Evolutionary conservation across 352 stramenopile species (phyloP).

Genomic region (Phytophthora pinifolia): DNA sequence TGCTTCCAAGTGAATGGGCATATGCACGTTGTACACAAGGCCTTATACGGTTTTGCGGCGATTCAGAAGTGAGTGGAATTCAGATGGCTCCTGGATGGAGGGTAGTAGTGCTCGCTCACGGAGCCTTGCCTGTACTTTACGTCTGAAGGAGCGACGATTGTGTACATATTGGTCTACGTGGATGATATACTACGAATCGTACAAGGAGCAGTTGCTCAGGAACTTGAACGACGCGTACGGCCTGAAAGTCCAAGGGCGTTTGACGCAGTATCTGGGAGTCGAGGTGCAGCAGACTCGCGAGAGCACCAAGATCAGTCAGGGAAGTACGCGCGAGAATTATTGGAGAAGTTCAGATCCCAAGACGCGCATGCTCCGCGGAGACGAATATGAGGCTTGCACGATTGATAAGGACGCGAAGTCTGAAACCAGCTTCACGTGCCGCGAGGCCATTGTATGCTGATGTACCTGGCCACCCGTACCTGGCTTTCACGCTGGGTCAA

Average conservation of each 20-base stretch:
- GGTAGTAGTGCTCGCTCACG: not conserved
- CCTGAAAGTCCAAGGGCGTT: not conserved
- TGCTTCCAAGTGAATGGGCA: not conserved
- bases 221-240: not conserved
- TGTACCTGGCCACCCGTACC: slow-evolving; percentile 7
- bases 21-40: not conserved
- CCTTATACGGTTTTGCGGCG: not conserved
- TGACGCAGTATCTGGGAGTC: not conserved
- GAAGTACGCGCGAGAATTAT: too few relatives aligned
- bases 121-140: not conserved
- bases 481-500: not conserved
- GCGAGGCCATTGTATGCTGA: slow-evolving; percentile 4
- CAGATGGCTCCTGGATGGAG: not conserved
- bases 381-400: too few relatives aligned
- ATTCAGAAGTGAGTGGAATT: not conserved
- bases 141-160: not conserved
- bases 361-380: too few relatives aligned
- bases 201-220: not conserved
- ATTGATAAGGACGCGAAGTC: not conserved
- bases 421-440: not conserved
- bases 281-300: too few relatives aligned
- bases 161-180: not conserved
- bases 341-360: too few relatives aligned
- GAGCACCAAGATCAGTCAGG: too few relatives aligned
- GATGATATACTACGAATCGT: not conserved